Base-by-base conservation (phyloP, 306 rosid species). In the Prosopis cineraria region DNA sequence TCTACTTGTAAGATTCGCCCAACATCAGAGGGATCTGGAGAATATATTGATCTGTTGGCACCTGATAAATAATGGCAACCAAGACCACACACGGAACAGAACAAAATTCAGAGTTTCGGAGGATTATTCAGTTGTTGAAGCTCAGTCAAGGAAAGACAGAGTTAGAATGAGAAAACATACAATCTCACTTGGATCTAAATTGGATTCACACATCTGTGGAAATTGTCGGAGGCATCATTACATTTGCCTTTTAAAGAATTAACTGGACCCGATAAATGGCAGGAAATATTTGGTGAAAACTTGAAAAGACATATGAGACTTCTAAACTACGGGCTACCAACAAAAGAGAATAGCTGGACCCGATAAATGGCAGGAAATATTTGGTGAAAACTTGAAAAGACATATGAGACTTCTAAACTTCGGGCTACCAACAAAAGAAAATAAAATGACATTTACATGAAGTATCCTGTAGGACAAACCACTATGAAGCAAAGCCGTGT, bases 11-110 rank as follows among this genome's bases (percentile, higher is more conserved):
- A 87, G 81, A 85, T 83, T 83, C 98, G 87, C 60, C 97, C 97
- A 66, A 92, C 95, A 83, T 94, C 98, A 52, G 84, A 83, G n/a
- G 98, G 98, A 45, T 94, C 98, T 7, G 96, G 96, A 68, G 98
- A 93, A 78, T 94, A 94, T 40, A 77, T 65, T 52, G 89, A 81
- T 79, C 85, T 88, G 73, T 52, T 66, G 74, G 95, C 97, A 80
- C 98, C 97, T 94, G 87, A 83, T 72, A 82, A 67, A 37, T 60
- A 56, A 53, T 72, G 79, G 82, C 20, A 76, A 63, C 66, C 59
- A 62, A 68, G 76, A 60, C 74, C 78, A 84, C 81, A 70, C 73
- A 63, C 31, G 16, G 10, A 79, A 3, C 29, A 48, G 13, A 59
- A 58, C 39, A 73, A 80, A 69, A 25, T 24, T 73, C 22, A 36